phyloP scores from a whole-genome alignment of 1,284 basidiomycete species.

The Neonothopanus nambi region DNA sequence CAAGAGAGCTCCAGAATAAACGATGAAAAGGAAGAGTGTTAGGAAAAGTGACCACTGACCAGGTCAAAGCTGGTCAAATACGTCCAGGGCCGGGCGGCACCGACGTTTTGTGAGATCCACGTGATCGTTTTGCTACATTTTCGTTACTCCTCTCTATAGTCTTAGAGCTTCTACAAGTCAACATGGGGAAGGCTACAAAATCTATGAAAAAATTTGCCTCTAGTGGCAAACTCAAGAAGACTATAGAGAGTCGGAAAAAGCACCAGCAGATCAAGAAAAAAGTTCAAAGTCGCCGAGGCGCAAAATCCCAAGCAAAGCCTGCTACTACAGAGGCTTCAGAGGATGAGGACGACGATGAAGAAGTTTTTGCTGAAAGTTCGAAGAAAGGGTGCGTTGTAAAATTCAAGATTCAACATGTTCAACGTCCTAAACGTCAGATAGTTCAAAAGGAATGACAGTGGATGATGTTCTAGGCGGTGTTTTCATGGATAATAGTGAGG shows the following conservation, averaged over 20 bases:
- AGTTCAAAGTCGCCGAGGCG: conserved; percentile 58
- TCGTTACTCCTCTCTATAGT: no score
- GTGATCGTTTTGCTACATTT: no score
- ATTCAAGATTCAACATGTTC: conserved; percentile 2
- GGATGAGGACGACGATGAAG: conserved; percentile 42
- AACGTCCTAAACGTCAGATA: conserved; percentile 5
- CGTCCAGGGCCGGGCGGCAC: no score
- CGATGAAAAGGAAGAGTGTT: no score
- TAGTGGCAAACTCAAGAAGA: conserved; percentile 84
- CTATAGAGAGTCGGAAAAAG: conserved; percentile 77
- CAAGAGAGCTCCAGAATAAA: no score
- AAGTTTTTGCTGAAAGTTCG: conserved; percentile 35
- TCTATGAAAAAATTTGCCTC: conserved; percentile 85
- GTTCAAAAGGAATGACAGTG: conserved; percentile 63
- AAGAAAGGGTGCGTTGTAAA: conserved; percentile 31
- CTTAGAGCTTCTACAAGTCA: no score
- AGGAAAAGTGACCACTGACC: no score
- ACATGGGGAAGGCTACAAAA: conserved; percentile 59
- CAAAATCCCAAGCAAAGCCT: conserved; percentile 44
- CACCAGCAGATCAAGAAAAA: conserved; percentile 76
- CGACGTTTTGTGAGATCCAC: no score
- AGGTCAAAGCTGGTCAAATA: no score
- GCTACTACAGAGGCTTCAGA: conserved; percentile 33
- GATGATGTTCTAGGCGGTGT: conserved; percentile 80
- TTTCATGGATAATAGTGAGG: conserved; percentile 72